phyloP scores from a whole-genome alignment of 352 stramenopile genomes.

The Globisporangium acanthophoron region DNA sequence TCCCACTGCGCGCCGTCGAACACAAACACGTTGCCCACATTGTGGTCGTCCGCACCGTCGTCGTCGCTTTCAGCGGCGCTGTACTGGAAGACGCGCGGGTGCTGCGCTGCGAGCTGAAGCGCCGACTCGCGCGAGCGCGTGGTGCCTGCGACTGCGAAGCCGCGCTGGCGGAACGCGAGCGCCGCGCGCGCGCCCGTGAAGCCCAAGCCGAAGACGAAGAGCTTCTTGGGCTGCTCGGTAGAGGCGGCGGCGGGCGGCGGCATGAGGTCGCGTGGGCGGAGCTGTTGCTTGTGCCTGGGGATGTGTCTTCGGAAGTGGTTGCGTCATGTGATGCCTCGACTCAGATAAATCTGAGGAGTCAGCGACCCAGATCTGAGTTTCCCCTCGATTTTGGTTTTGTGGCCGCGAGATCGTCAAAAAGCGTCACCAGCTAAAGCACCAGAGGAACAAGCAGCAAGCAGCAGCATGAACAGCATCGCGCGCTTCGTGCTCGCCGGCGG shows the following conservation, averaged over 20 bases:
- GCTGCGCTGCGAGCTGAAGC: constrained; percentile 25
- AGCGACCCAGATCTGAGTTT: neutral
- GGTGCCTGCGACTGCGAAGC: constrained; percentile 70
- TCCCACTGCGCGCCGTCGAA: constrained; percentile 70
- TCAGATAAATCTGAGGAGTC: too few species aligned
- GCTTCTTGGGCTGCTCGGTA: constrained; percentile 22
- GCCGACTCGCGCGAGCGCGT: constrained; percentile 54
- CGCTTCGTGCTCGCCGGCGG: constrained; percentile 68
- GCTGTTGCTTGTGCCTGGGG: too few species aligned
- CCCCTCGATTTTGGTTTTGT: neutral
- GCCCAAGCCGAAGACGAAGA: constrained; percentile 89
- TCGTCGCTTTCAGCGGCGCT: constrained; percentile 3
- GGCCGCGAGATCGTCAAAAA: neutral
- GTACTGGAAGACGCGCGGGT: constrained; percentile 36
- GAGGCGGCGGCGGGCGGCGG: too few species aligned
- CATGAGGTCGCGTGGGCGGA: too few species aligned
- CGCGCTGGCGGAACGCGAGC: constrained; percentile 46
- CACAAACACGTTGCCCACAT: constrained; percentile 55
- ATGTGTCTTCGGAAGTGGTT: too few species aligned
- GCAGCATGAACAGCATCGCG: constrained; percentile 64
- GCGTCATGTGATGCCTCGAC: neutral
- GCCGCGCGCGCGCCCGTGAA: constrained; percentile 78
- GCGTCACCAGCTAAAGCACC: neutral
- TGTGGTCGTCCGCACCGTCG: too few species aligned
- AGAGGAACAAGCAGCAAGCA: neutral